Percentiles rank a stretch among this genome's conserved stretches.
These are phyloP conservation scores for Paraconiothyrium sp. DNA, from an alignment of 2,329 filamentous ascomycete species.

Conservation along the genomic window DNA sequence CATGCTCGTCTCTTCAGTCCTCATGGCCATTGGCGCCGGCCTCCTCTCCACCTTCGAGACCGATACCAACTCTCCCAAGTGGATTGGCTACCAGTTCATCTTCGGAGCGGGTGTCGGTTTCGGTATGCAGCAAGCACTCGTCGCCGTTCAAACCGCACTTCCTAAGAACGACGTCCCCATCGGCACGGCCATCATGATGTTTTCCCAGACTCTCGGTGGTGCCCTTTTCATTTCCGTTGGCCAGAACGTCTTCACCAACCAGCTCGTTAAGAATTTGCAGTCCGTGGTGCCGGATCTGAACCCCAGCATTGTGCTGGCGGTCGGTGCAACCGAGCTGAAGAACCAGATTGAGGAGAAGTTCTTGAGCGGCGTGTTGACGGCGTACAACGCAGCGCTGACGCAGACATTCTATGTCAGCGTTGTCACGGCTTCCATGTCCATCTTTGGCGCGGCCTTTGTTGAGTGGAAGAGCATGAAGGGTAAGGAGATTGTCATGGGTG, in stretches of 20 bases:
- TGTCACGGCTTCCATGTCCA: conserved; percentile 62
- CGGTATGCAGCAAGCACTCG: conserved; percentile 59
- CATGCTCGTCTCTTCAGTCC: conserved; percentile 52
- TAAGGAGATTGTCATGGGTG: conserved; percentile 54
- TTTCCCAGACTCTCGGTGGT: conserved; percentile 58
- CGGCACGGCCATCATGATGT: conserved; percentile 60
- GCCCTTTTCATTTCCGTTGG: conserved; percentile 60
- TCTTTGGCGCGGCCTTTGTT: conserved; percentile 65
- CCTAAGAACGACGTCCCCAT: conserved; percentile 56
- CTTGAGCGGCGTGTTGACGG: conserved; percentile 64
- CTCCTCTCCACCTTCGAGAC: conserved; percentile 56
- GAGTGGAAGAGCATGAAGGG: conserved; percentile 76
- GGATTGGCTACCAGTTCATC: conserved; percentile 53
- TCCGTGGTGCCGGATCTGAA: conserved; percentile 53
- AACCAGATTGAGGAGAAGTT: conserved; percentile 60
- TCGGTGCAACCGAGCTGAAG: conserved; percentile 69
- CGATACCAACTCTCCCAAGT: conserved; percentile 48
- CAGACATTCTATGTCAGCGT: conserved; percentile 69
- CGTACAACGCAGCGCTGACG: conserved; percentile 71
- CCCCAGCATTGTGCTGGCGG: conserved; percentile 53
- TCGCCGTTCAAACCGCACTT: conserved; percentile 58
- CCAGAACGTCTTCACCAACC: conserved; percentile 62
- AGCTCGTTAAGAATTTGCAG: conserved; percentile 55
- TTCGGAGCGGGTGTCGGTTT: conserved; percentile 56
- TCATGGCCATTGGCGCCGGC: conserved; percentile 58